These are phyloP conservation scores for Mesotaenium endlicherianum DNA, from an alignment of 139 green algal species.

Conservation along the genomic window DNA sequence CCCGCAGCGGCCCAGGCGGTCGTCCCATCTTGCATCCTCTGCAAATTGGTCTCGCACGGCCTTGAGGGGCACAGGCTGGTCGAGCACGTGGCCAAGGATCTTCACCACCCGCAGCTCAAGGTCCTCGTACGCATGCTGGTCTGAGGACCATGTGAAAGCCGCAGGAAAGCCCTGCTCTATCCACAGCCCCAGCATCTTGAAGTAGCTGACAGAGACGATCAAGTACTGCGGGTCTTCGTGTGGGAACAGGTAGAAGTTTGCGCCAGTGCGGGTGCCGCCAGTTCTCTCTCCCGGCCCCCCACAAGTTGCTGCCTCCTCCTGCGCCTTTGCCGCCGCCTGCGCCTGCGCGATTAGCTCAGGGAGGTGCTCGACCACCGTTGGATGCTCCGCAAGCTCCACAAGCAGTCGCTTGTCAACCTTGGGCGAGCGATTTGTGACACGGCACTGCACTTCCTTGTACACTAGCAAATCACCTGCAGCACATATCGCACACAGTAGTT, in stretches of 20 bases:
- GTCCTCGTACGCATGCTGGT: constrained; percentile 21
- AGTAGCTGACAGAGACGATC: constrained; percentile 18
- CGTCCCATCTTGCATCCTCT: constrained; percentile 1
- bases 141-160: neutral
- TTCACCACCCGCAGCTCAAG: constrained; percentile 17
- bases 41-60: constrained; percentile 20
- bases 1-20: neutral
- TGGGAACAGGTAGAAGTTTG: neutral
- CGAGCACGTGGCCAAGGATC: neutral
- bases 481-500: too few species aligned
- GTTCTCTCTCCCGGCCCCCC: too few species aligned
- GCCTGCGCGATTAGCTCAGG: neutral
- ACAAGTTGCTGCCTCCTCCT: too few species aligned
- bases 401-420: constrained; percentile 20
- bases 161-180: neutral
- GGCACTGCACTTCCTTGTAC: neutral
- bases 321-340: neutral
- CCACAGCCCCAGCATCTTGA: constrained; percentile 18
- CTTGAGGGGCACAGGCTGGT: constrained; percentile 1
- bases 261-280: too few species aligned
- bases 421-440: neutral
- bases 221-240: neutral
- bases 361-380: neutral
- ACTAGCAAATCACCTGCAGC: too few species aligned
- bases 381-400: constrained; percentile 5